Evolutionary conservation across 805 yeast genomes (phyloP).

Genomic region (Kodamaea nitidulidarum): DNA sequence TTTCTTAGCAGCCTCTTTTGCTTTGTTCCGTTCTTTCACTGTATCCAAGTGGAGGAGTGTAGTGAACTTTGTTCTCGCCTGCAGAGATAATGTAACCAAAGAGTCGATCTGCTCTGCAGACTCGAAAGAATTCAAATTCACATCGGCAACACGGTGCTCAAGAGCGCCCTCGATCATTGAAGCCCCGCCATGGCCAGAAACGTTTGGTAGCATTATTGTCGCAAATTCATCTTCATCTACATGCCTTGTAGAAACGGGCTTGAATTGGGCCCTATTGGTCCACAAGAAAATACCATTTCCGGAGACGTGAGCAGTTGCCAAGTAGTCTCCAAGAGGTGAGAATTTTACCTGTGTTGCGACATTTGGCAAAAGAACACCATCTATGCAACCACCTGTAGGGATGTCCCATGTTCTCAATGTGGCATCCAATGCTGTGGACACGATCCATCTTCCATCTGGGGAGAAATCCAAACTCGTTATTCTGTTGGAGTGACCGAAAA

Average conservation of each 20-base stretch:
- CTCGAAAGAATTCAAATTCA: constrained; percentile 35
- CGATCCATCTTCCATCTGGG: constrained; percentile 94
- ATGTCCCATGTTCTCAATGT: constrained; percentile 96
- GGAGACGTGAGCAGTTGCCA: constrained; percentile 88
- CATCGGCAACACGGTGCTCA: constrained; percentile 37
- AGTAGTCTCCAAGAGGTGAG: constrained; percentile 82
- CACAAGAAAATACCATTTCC: constrained; percentile 89
- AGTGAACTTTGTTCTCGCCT: constrained; percentile 73
- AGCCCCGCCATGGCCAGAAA: constrained; percentile 73
- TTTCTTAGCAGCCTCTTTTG: constrained; percentile 74
- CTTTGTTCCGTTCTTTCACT: constrained; percentile 83
- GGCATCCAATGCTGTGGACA: constrained; percentile 76
- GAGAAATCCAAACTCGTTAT: constrained; percentile 86
- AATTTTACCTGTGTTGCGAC: constrained; percentile 80
- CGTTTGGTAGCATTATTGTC: constrained; percentile 62
- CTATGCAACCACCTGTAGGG: constrained; percentile 95
- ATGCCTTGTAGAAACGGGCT: constrained; percentile 67
- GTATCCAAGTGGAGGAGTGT: constrained; percentile 78
- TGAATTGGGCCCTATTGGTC: constrained; percentile 87
- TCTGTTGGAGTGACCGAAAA: constrained; percentile 86
- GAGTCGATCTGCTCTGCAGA: constrained; percentile 62
- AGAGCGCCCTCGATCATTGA: constrained; percentile 77
- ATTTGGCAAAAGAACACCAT: constrained; percentile 72
- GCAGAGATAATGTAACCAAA: constrained; percentile 69
- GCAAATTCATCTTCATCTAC: constrained; percentile 73